Evolutionary conservation across 2,329 filamentous ascomycete species (phyloP), one percentile per base, ranked within the genome.

Genomic region (Sporothrix mexicana): DNA sequence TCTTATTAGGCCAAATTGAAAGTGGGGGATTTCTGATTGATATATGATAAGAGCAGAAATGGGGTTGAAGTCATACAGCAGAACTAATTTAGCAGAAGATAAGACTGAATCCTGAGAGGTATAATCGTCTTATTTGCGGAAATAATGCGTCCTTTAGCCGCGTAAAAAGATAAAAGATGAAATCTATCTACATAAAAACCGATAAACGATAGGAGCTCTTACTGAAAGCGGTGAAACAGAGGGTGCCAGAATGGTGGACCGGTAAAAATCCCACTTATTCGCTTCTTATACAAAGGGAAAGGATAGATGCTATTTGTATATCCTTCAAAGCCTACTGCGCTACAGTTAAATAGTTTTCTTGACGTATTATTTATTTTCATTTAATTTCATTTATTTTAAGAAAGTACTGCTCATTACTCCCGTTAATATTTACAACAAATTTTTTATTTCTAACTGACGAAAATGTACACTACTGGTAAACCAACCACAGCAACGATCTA

Each of bases 1-100:
- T 45, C 43, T 12, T 45, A 45, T 45, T 7, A 7, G 43, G 43
- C 43, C 43, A 45, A 45, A 45, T 45, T 45, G 17, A 53, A n/a
- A 53, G 17, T 53, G 49, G 49, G 49, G 49, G 49, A 15, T 53
- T 53, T 15, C 17, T 53, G 49, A 53, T n/a, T 53, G 49, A n/a
- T 53, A 53, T 53, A 7, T 53, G 49, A 53, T 53, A 53, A 53
- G 49, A n/a, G 17, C 49, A 15, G 49, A 53, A 53, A 53, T 53
- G 49, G 49, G 49, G 17, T 45, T 45, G 43, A 45, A 45, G 43
- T 45, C 43, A 45, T 45, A 45, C 6, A 45, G 43, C 12, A 45
- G 43, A 45, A 45, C 43, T 45, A 45, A 45, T 45, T 45, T 45
- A 45, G 43, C 43, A 45, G 43, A 45, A 45, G 43, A 45, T 45